Conservation (phyloP, 2,329 filamentous ascomycete species). For the Rasamsonia emersonii region DNA sequence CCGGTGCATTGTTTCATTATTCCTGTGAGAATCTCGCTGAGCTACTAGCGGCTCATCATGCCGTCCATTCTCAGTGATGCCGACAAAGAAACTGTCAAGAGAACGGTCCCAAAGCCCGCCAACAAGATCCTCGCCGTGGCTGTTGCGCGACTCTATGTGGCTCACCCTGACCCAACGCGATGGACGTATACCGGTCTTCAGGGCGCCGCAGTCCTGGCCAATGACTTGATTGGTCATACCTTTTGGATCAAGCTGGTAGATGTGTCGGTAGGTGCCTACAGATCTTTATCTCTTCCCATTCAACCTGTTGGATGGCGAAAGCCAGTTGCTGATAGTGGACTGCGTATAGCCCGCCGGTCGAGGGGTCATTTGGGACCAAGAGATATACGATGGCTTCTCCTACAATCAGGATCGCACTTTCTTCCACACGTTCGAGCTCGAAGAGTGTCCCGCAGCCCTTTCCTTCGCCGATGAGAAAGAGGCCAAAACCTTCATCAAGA, state of each 20-base stretch:
- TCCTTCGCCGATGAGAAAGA: constrained; percentile 97
- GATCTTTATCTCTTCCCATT: too few species aligned
- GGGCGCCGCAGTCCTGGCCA: constrained; percentile 81
- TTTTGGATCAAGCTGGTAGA: constrained; percentile 98
- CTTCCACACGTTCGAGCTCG: constrained; percentile 95
- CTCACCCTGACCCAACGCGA: constrained; percentile 73
- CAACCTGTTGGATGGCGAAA: constrained; percentile 8
- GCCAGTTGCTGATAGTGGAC: constrained; percentile 7
- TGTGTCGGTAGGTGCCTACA: constrained; percentile 62
- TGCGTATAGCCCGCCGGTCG: constrained; percentile 57
- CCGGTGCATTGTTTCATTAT: constrained; percentile 3
- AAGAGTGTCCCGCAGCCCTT: constrained; percentile 80
- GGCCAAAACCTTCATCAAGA: constrained; percentile 93
- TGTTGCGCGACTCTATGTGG: constrained; percentile 86
- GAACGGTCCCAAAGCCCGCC: constrained; percentile 80
- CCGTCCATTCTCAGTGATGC: constrained; percentile 73
- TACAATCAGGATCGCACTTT: constrained; percentile 98
- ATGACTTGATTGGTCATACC: constrained; percentile 89
- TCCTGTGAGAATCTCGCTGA: constrained; percentile 5
- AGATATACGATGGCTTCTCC: constrained; percentile 88
- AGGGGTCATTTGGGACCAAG: constrained; percentile 93
- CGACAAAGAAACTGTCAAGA: constrained; percentile 94
- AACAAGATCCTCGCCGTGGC: constrained; percentile 98
- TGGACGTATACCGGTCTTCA: constrained; percentile 95
- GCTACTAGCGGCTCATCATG: constrained; percentile 25